Conservation (phyloP, 106 monocot species). For the Iris macrosiphon region DNA sequence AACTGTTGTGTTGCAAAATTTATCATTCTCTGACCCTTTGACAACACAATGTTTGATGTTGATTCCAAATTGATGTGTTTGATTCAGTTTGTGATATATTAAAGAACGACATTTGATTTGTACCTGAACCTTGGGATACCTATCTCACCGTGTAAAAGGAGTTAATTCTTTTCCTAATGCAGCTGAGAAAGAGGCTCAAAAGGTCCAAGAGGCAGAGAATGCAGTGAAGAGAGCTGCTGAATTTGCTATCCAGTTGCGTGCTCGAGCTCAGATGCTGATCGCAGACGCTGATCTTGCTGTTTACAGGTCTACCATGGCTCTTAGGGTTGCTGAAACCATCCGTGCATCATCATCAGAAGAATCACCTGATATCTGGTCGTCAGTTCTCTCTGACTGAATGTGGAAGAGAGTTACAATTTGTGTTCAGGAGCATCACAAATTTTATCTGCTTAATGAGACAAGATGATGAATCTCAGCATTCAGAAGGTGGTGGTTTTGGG, state of each 20-base stretch:
- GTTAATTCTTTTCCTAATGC: background rate
- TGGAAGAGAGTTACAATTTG: background rate
- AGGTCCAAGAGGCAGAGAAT: constrained; percentile 38
- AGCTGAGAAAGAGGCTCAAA: constrained; percentile 18
- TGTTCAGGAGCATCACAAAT: constrained; percentile 14
- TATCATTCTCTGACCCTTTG: no score
- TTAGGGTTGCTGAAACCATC: constrained; percentile 47
- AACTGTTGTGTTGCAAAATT: no score
- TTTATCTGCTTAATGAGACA: background rate
- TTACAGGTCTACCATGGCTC: constrained; percentile 65
- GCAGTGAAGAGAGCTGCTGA: constrained; percentile 31
- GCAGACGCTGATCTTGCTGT: constrained; percentile 52
- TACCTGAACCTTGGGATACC: no score
- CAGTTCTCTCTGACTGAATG: constrained; percentile 13
- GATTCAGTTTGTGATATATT: no score
- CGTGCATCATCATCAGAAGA: background rate
- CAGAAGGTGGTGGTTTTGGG: background rate
- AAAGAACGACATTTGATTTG: no score
- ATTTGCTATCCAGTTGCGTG: constrained; percentile 33
- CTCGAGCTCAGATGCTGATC: constrained; percentile 56
- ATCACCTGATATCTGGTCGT: constrained; percentile 18
- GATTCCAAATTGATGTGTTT: no score
- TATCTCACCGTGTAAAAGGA: no score
- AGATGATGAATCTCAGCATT: background rate
- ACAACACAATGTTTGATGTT: no score